Conservation (phyloP, 2,329 filamentous ascomycete genomes). For the Ophiosphaerella narmari region DNA sequence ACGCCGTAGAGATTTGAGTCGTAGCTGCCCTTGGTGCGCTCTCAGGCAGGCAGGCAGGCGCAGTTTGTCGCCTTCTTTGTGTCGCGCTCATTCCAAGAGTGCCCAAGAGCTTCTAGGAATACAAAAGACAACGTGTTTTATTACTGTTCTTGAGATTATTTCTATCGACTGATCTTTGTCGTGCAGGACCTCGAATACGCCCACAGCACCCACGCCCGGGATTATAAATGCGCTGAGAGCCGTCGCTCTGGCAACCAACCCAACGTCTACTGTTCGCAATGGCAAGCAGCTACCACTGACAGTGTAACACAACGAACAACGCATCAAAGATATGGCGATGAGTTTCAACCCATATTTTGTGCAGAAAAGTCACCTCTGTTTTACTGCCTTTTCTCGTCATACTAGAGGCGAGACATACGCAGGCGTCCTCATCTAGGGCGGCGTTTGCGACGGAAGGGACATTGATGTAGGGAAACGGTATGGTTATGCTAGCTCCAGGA, state of each 20-base stretch:
- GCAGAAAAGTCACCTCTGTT: too few species aligned
- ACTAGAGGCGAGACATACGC: too few species aligned
- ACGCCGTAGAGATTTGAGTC: not conserved
- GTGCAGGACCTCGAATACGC: constrained; percentile 10
- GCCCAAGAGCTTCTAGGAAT: not conserved
- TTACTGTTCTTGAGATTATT: too few species aligned
- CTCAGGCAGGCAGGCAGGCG: not conserved
- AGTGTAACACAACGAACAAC: not conserved
- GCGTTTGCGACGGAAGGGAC: too few species aligned
- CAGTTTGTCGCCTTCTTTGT: constrained; percentile 1
- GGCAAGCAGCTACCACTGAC: too few species aligned
- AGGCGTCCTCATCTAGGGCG: too few species aligned
- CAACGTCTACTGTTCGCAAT: constrained; percentile 1
- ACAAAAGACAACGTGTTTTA: too few species aligned
- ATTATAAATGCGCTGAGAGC: constrained; percentile 10
- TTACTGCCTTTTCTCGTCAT: too few species aligned
- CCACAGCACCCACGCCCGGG: constrained; percentile 5
- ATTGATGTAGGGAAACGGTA: too few species aligned
- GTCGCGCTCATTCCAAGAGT: not conserved
- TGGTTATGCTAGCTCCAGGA: too few species aligned
- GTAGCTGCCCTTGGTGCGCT: not conserved
- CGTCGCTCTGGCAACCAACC: constrained; percentile 15
- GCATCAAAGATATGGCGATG: not conserved
- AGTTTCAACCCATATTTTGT: too few species aligned
- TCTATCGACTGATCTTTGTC: not conserved